Base-by-base conservation (phyloP, 2,329 filamentous ascomycete genomes). In the Botrytis galanthina region DNA sequence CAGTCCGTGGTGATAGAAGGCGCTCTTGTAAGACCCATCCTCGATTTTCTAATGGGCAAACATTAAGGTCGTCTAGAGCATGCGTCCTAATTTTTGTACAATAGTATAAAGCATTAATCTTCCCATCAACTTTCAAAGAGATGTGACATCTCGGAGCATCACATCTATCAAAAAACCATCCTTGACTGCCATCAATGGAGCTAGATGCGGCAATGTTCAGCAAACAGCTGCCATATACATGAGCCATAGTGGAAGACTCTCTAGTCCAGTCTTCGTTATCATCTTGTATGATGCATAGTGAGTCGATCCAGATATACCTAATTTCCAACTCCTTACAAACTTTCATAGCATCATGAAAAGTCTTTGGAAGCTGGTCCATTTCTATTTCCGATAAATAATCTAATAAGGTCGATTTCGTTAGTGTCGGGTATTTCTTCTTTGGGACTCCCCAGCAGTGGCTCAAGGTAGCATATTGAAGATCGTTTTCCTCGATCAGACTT, bases 51-150 rank as follows among this genome's bases (percentile, higher is more conserved):
- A 61, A 26, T 3, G 32, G 59, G 22, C 32, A 37, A 26, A 37
- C 10, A 6, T 7, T 8, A 3, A 1, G 20, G 14, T 26, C 0
- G 1, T 35, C 9, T 8, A 14, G 3, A 6, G 32, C 20, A 26
- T 37, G 32, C 20, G 6, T 26, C 2, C 1, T 14, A 12, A 0
- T 0, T 12, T 12, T 5, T 26, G 3, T 8, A 14, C 22, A 26
- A 37, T 61, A 2, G 14, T 61, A 16, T 32, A 26, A 12, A 26
- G 7, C 4, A 26, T 26, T 7, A 1, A 4, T 37, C 3, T 61
- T 26, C 3, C 22, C 4, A 37, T 8, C 5, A 0, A 37, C 7
- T 8, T 26, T 61, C 0, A 61, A 2, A 16, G 32, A 37, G 20
- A 61, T 7, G 3, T 14, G 9, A 26, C 32, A 61, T 7, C 32